Conservation (phyloP, 306 rosid genomes). For the Begonia peltatifolia region DNA sequence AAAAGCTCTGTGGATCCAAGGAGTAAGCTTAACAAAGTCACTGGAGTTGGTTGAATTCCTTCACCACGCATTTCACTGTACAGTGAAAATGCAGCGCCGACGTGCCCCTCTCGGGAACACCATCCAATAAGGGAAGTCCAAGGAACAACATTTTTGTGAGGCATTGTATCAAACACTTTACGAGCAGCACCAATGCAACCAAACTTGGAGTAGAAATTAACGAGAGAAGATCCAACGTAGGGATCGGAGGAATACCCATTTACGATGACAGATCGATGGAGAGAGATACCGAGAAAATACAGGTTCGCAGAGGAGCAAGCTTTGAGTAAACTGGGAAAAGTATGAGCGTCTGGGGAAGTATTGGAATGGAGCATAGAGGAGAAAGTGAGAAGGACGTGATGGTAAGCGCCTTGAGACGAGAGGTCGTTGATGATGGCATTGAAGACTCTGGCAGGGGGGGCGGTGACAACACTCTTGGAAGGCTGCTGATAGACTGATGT, state of each 20-base stretch:
- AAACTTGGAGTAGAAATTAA: constrained; percentile 9
- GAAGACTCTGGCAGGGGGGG: constrained; percentile 5
- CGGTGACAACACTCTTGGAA: background rate
- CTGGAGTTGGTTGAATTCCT: constrained; percentile 11
- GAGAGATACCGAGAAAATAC: constrained; percentile 2
- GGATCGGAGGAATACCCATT: constrained; percentile 9
- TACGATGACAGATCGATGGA: constrained; percentile 11
- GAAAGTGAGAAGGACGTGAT: constrained; percentile 9
- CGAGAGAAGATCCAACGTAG: constrained; percentile 11
- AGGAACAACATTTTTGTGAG: constrained; percentile 14
- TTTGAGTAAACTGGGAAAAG: constrained; percentile 12
- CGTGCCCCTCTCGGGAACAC: constrained; percentile 1
- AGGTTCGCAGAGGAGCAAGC: constrained; percentile 11
- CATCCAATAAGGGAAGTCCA: constrained; percentile 13
- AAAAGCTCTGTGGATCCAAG: constrained; percentile 5
- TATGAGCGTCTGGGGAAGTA: constrained; percentile 8
- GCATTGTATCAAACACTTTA: constrained; percentile 14
- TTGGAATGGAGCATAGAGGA: background rate
- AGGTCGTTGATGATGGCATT: constrained; percentile 7
- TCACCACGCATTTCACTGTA: constrained; percentile 6
- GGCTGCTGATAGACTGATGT: constrained; percentile 9
- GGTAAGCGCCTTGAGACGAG: constrained; percentile 8
- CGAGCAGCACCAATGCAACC: constrained; percentile 4
- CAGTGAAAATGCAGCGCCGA: constrained; percentile 4
- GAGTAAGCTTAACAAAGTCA: constrained; percentile 7